Evolutionary conservation across 148 eudicot genomes (phyloP).

Genomic region (Fagopyrum tataricum): DNA sequence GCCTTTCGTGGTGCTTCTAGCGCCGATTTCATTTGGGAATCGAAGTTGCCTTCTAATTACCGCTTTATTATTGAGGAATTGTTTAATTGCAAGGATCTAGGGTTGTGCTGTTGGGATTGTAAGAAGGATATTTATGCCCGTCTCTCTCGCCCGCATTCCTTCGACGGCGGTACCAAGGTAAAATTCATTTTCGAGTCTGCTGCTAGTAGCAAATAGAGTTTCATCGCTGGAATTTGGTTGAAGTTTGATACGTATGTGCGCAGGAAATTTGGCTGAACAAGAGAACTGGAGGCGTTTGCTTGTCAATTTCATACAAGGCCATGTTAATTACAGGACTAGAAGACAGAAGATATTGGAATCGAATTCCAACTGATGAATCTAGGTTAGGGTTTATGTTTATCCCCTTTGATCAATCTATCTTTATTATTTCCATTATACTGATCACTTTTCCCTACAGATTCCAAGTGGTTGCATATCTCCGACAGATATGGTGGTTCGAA

Average conservation of each 20-base stretch:
- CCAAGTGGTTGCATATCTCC: conserved; percentile 67
- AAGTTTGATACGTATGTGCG: background rate
- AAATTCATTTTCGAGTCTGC: background rate
- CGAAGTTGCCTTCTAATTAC: conserved; percentile 62
- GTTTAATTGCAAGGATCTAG: conserved; percentile 2
- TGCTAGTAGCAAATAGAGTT: background rate
- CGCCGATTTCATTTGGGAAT: conserved; percentile 82
- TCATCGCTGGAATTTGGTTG: background rate
- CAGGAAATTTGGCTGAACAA: conserved; percentile 87
- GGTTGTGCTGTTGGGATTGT: conserved; percentile 13
- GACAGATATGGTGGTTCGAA: conserved; percentile 93
- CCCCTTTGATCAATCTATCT: background rate
- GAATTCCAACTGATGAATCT: conserved; percentile 76
- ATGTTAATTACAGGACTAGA: conserved; percentile 77
- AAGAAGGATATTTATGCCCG: conserved; percentile 68
- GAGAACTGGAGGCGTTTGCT: conserved; percentile 70
- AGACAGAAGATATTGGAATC: conserved; percentile 93
- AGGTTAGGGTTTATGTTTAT: conserved; percentile 56
- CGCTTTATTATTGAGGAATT: conserved; percentile 32
- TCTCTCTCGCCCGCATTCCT: conserved; percentile 41
- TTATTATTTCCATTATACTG: background rate
- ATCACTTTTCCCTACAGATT: conserved; percentile 32
- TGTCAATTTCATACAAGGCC: conserved; percentile 68
- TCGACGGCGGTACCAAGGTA: conserved; percentile 82
- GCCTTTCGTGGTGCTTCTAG: conserved; percentile 72